Evolutionary conservation across 495 filamentous ascomycete species (phyloP).

Genomic region (Tricharina praecox): DNA sequence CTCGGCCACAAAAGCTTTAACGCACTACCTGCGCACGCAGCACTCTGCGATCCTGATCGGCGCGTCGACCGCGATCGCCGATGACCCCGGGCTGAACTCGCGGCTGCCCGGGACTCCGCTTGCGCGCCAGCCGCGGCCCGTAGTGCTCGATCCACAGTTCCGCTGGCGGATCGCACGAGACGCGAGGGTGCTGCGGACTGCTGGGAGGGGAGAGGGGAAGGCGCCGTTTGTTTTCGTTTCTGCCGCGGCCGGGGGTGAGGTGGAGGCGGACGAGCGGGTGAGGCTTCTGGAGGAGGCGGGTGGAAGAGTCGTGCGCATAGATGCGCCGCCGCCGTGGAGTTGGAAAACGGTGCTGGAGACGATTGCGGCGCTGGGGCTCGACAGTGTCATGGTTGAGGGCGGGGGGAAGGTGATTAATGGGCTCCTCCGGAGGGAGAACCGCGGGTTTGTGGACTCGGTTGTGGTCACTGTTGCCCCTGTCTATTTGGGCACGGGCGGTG

Average conservation of each 20-base stretch:
- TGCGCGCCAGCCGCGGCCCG: slow-evolving; percentile 53
- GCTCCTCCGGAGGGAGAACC: slow-evolving; percentile 44
- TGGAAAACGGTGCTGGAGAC: slow-evolving; percentile 48
- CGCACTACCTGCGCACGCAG: slow-evolving; percentile 64
- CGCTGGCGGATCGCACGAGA: slow-evolving; percentile 47
- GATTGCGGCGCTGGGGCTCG: slow-evolving; percentile 42
- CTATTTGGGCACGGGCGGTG: slow-evolving; percentile 64
- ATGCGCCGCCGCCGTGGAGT: slow-evolving; percentile 20
- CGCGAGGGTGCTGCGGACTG: slow-evolving; percentile 46
- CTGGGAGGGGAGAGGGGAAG: slow-evolving; percentile 47
- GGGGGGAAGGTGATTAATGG: slow-evolving; percentile 63
- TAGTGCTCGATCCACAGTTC: slow-evolving; percentile 57
- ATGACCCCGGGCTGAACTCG: slow-evolving; percentile 73
- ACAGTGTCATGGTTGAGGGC: slow-evolving; percentile 78
- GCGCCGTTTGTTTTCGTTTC: slow-evolving; percentile 55
- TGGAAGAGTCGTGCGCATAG: slow-evolving; percentile 28
- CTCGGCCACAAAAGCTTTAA: slow-evolving; percentile 69
- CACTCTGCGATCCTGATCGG: slow-evolving; percentile 79
- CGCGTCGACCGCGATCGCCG: slow-evolving; percentile 62
- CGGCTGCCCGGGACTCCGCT: slow-evolving; percentile 41
- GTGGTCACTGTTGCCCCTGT: slow-evolving; percentile 73
- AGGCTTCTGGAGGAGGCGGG: slow-evolving; percentile 27
- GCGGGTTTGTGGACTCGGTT: slow-evolving; percentile 50
- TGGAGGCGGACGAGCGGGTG: slow-evolving; percentile 14
- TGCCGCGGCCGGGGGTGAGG: slow-evolving; percentile 18